Evolutionary conservation across 768 basidiomycete genomes (phyloP), one percentile per base, ranked within the genome.

Genomic region (Macrocybe gigantea): DNA sequence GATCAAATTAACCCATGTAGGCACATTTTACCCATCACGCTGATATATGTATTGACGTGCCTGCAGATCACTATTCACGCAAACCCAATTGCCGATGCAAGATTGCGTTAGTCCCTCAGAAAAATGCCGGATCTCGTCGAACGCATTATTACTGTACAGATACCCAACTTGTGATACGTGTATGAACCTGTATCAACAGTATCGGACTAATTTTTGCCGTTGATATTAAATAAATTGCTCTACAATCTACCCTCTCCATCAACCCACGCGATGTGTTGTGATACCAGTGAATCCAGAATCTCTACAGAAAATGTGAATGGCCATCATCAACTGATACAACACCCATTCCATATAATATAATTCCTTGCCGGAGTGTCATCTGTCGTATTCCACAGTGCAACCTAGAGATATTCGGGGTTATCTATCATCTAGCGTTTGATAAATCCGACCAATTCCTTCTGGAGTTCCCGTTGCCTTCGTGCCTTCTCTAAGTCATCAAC

Each of bases 61-160:
- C 47, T 49, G 49, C 61, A 91, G 88, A 70, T 89, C 34, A 86
- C 88, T 11, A 88, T 97, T 29, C 95, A 98, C 62, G 86, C 94
- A 22, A 98, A 98, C 64, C 95, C 95, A 11, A 82, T 97, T 51
- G 95, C 95, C 32, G 91, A 96, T 57, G 82, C 85, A 7, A 66
- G 69, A 50, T 61, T 83, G 22, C 60, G 65, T 13, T 64, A 64
- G 13, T 53, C 62, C 53, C 62, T 65, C 60, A 70, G 51, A 52
- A 50, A 4, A 4, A 38, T 38, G 14, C 14, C 11, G 36, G 36
- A 38, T 11, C 36, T 38, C 14, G 11, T 14, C 14, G 11, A 38
- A 38, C 14, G 4, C 22, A 4, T 22, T 5, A 8, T 14, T 34
- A 39, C 5, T 12, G 8, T 30, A 5, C 12, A 33, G 45, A 46